Conservation (phyloP, 2,329 filamentous ascomycete genomes). For the Atkinsonella hypoxylon region DNA sequence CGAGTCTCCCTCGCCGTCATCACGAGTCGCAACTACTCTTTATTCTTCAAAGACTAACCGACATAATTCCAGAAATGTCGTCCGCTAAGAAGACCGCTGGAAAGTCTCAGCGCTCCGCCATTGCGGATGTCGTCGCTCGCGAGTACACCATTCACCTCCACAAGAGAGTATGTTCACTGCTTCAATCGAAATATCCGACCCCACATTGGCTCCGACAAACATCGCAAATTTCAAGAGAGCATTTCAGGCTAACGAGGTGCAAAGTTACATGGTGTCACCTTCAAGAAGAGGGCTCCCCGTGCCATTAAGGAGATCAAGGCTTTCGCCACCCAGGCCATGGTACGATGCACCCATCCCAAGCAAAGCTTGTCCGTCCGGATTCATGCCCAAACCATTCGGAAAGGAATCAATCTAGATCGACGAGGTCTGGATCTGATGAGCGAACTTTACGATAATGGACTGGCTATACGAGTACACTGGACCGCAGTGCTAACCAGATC, state of each 20-base stretch:
- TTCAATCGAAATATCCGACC: background rate
- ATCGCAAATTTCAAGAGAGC: constrained; percentile 4
- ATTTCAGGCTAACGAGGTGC: constrained; percentile 8
- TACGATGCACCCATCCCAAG: constrained; percentile 38
- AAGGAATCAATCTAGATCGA: background rate
- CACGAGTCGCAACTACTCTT: constrained; percentile 3
- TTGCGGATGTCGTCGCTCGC: constrained; percentile 96
- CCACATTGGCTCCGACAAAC: background rate
- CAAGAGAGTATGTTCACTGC: constrained; percentile 54
- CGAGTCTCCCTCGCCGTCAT: background rate
- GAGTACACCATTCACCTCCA: constrained; percentile 99
- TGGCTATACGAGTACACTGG: background rate
- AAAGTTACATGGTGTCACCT: constrained; percentile 90
- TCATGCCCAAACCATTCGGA: background rate
- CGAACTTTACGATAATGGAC: no score
- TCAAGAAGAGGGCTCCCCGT: constrained; percentile 98
- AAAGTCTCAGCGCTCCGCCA: constrained; percentile 67
- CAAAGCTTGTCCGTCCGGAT: background rate
- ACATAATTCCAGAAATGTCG: constrained; percentile 26
- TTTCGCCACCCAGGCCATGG: constrained; percentile 91
- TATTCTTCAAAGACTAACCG: constrained; percentile 14
- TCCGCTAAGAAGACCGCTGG: constrained; percentile 26
- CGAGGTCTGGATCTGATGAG: background rate
- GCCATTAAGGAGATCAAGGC: constrained; percentile 99
- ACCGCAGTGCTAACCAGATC: constrained; percentile 12